Percentiles rank a stretch among this genome's conserved stretches.
phyloP scores from a whole-genome alignment of 257 asterid species.

The Primulina huaijiensis region DNA sequence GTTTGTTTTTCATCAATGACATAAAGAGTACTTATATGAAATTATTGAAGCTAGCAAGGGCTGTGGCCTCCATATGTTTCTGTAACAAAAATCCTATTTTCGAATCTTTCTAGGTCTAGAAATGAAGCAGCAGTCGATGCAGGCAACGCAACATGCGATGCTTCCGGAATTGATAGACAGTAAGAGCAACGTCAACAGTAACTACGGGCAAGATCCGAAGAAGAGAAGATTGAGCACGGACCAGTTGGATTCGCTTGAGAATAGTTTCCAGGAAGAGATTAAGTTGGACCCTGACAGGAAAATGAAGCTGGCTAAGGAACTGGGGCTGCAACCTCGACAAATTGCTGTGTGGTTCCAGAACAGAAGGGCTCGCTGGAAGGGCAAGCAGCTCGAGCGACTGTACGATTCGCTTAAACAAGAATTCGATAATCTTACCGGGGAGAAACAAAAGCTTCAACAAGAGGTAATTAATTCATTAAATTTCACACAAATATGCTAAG shows the following conservation, averaged over 20 bases:
- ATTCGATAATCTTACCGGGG: conserved; percentile 58
- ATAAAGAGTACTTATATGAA: too few species aligned
- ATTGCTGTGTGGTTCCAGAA: conserved; percentile 92
- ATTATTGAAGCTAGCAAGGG: too few species aligned
- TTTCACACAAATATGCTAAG: too few species aligned
- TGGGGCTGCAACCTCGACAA: conserved; percentile 75
- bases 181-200: conserved; percentile 19
- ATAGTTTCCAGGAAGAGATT: conserved; percentile 66
- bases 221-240: conserved; percentile 69
- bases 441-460: conserved; percentile 64
- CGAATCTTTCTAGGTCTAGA: conserved; percentile 35
- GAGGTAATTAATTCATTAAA: conserved; percentile 39
- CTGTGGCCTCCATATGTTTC: too few species aligned
- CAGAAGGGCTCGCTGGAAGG: conserved; percentile 82
- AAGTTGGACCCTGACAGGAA: conserved; percentile 85
- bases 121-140: conserved; percentile 46
- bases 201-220: conserved; percentile 39
- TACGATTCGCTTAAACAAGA: conserved; percentile 66
- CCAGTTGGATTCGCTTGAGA: conserved; percentile 65
- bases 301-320: conserved; percentile 69
- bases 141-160: conserved; percentile 26
- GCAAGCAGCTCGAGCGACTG: conserved; percentile 67
- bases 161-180: conserved; percentile 28
- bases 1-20: too few species aligned
- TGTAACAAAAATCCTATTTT: background rate